Evolutionary conservation across 306 rosid species (phyloP), one percentile per base, ranked within the genome.

Genomic region (Boehmeria nivea): DNA sequence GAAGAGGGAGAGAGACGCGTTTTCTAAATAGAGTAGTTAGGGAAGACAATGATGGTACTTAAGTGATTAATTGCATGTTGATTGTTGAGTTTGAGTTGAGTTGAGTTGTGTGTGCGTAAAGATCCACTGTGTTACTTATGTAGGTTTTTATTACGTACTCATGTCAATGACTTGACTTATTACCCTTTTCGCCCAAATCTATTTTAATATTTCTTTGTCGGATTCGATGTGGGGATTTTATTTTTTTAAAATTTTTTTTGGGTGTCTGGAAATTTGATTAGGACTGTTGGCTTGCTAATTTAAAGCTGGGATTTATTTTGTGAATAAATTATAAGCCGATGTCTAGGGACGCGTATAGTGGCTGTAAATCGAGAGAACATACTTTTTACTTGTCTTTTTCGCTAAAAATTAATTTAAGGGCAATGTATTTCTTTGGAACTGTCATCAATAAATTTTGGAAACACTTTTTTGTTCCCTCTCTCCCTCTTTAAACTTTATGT

Each of bases 21-120:
- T 79, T 70, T 79, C 70, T 75, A 66, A 61, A 77, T 69, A 49
- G 74, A 38, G 78, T 54, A 13, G 80, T 61, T 70, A 57, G 53
- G 48, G 57, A 65, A 63, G 28, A 54, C 48, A 58, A 21, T 55
- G 52, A 19, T 34, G 43, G 26, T 36, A 28, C 58, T 63, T 12
- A 33, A 2, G 61, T 64, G 27, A 42, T 42, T 53, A 54, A 33
- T 43, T 64, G 48, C 37, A 43, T 22, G 54, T 54, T 40, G 42
- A 39, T 65, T 24, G 6, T 34, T 24, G 5, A 11, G n/a, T n/a
- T n/a, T n/a, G n/a, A n/a, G n/a, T n/a, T n/a, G n/a, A n/a, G n/a
- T n/a, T 28, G 34, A 28, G 34, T 28, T 40, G 44, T 21, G 51
- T 12, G 20, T 21, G 28, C 25, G 42, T 55, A 33, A 23, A 24